A percentile compares a stretch with the other conserved stretches of the same genome.
These are phyloP conservation scores for Aristolochia californica DNA, from an alignment of 164 flowering plant species.

Conservation along the genomic window DNA sequence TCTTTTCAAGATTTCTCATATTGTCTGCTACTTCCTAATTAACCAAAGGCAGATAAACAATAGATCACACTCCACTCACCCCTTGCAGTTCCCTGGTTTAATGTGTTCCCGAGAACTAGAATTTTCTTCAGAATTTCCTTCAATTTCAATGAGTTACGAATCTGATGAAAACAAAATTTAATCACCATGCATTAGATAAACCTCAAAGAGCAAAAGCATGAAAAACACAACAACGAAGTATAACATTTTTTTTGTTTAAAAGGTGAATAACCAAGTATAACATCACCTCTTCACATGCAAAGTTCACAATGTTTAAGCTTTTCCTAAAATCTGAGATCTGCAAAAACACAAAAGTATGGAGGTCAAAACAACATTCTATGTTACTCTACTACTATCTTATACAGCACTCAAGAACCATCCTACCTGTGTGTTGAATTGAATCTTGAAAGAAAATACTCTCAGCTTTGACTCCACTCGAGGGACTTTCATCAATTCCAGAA, in stretches of 20 bases:
- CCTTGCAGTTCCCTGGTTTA: constrained; percentile 96
- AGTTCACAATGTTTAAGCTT: constrained; percentile 58
- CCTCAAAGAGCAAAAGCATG: not conserved
- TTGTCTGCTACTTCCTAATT: too few species aligned
- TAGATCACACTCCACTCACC: constrained; percentile 32
- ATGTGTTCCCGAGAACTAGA: constrained; percentile 70
- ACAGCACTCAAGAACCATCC: constrained; percentile 18
- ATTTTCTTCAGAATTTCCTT: constrained; percentile 87
- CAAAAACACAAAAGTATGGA: constrained; percentile 2
- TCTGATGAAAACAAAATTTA: constrained; percentile 31
- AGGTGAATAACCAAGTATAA: not conserved
- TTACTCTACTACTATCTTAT: too few species aligned
- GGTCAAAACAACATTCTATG: not conserved
- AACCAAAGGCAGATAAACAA: not conserved
- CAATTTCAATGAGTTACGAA: constrained; percentile 58
- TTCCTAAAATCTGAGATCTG: constrained; percentile 77
- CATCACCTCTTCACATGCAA: constrained; percentile 82
- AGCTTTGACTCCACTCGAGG: constrained; percentile 90
- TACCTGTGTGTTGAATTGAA: constrained; percentile 85
- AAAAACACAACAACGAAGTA: not conserved
- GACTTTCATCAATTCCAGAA: constrained; percentile 92
- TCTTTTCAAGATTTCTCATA: too few species aligned
- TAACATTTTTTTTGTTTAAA: not conserved
- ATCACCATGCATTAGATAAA: not conserved
- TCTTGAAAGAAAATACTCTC: constrained; percentile 89